Evolutionary conservation across 257 asterid species (phyloP).

Genomic region (Solanum virginianum): DNA sequence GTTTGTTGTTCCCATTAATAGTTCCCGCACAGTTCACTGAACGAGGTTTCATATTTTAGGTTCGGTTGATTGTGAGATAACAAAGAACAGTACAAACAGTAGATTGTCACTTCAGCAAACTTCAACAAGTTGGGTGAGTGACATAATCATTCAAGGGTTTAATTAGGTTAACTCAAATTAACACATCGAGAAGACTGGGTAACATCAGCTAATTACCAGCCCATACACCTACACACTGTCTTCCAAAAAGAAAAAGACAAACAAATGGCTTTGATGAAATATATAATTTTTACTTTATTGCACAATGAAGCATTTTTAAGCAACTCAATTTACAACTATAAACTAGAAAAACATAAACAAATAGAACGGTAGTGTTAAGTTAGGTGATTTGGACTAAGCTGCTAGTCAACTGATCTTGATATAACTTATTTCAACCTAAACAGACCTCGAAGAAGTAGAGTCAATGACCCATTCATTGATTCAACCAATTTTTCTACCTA

Average conservation of each 20-base stretch:
- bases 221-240: background rate
- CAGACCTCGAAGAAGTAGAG: background rate
- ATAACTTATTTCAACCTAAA: background rate
- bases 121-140: background rate
- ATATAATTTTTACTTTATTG: background rate
- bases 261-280: background rate
- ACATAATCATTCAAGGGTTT: background rate
- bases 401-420: background rate
- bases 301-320: background rate
- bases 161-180: background rate
- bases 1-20: slow-evolving; percentile 68
- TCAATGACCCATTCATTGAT: background rate
- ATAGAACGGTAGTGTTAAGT: background rate
- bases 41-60: slow-evolving; percentile 1
- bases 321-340: background rate
- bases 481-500: background rate
- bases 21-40: slow-evolving; percentile 97
- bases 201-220: background rate
- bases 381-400: background rate
- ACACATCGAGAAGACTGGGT: background rate
- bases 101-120: background rate
- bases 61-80: background rate
- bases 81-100: background rate
- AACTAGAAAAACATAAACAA: background rate
- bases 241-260: background rate